Percentiles rank a stretch among this genome's conserved stretches.
phyloP scores from a whole-genome alignment of 257 asterid genomes.

The Osmanthus fragrans region DNA sequence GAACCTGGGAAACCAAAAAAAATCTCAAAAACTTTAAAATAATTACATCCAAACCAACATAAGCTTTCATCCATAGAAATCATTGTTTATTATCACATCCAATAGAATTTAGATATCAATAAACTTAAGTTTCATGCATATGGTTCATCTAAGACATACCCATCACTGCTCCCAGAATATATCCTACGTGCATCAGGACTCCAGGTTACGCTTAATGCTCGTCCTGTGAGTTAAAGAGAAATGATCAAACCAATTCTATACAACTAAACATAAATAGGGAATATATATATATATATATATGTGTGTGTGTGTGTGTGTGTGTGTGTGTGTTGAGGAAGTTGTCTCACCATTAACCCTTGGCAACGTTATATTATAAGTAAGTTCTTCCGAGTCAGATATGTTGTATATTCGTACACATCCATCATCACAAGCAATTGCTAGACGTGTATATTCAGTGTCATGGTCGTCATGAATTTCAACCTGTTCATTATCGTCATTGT shows the following conservation, averaged over 20 bases:
- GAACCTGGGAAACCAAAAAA: constrained; percentile 43
- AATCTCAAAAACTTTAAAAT: constrained; percentile 10
- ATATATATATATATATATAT: no score
- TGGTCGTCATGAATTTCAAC: constrained; percentile 42
- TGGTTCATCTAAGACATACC: constrained; percentile 45
- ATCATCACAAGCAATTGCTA: constrained; percentile 90
- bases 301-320: no score
- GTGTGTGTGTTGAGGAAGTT: no score
- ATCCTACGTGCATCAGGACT: constrained; percentile 71
- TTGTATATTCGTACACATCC: constrained; percentile 81
- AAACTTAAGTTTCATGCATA: neutral
- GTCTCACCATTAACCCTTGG: constrained; percentile 96
- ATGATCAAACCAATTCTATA: constrained; percentile 16
- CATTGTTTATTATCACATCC: neutral
- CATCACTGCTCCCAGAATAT: constrained; percentile 90
- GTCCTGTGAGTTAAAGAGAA: constrained; percentile 45
- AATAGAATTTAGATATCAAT: constrained; percentile 7
- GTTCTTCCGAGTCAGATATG: constrained; percentile 43
- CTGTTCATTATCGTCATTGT: constrained; percentile 37
- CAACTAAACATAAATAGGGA: neutral
- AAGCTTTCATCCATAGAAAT: neutral
- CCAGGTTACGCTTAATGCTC: constrained; percentile 80
- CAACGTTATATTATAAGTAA: constrained; percentile 52
- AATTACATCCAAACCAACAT: neutral
- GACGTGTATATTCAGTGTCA: constrained; percentile 35